Evolutionary conservation across 495 filamentous ascomycete species (phyloP), one percentile per base, ranked within the genome.

Genomic region (Trichoderma virens): DNA sequence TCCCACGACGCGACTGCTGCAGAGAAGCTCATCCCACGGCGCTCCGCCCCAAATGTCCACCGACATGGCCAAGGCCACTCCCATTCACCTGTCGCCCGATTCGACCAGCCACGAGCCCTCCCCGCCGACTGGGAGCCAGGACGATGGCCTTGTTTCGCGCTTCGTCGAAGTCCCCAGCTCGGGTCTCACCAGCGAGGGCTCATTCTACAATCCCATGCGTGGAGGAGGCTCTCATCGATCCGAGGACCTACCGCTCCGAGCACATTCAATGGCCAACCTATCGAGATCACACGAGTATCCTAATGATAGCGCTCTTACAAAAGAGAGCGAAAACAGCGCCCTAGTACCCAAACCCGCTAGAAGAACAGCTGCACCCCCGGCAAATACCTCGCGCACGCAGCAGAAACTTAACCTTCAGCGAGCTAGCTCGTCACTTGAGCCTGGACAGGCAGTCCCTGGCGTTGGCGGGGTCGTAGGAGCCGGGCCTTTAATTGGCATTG

Each of bases 321-420:
- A 77, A 25, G 73, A 75, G 13, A 75, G 76, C 47, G 77, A 78
- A 16, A 73, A 76, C 18, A 75, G 73, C 60, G 70, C 72, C 25
- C 65, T 79, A 9, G 72, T 69, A 23, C 74, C 76, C 2, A 70
- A 74, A 27, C 73, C 68, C 13, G 35, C 73, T 18, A 68, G 59
- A 65, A 73, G 68, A 38, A 64, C 69, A 25, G 66, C 66, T 20
- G 68, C 73, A 30, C 67, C 73, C 59, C 79, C 79, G 5, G 75
- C 79, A 0, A 82, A 84, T 32, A 78, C 82, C 65, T 87, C 83
- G 63, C 78, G 87, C 25, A 89, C 85, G 5, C 87, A 90, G 71
- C 87, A 90, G 68, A 90, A 90, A 65, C 74, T 90, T 14, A 84
- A 87, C 75, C 82, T 90, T 1, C 86, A 90, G 71, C 79, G 87